Percentiles rank a stretch among this genome's conserved stretches.
Conservation (phyloP, 148 eudicot species). For the Silene uniflora region DNA sequence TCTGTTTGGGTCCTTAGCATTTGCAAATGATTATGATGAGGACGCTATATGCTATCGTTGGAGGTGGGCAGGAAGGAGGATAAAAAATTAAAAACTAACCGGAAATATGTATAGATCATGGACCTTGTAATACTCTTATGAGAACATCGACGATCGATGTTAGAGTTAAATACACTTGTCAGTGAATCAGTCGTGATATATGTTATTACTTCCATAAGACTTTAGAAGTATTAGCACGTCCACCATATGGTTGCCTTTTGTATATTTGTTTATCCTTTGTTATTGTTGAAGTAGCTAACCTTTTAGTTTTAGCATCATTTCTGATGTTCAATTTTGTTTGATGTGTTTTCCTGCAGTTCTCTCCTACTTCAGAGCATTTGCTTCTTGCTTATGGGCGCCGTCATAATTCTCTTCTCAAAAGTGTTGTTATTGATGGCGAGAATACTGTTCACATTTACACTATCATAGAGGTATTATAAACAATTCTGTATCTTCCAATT, state of each 20-base stretch:
- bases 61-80: background rate
- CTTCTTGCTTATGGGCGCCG: constrained; percentile 98
- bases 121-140: too few species aligned
- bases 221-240: background rate
- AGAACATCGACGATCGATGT: too few species aligned
- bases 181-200: background rate
- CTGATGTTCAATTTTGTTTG: background rate
- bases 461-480: constrained; percentile 66
- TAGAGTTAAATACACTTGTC: too few species aligned
- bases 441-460: constrained; percentile 80
- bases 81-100: too few species aligned
- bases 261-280: background rate
- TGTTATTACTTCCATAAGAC: background rate
- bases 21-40: background rate
- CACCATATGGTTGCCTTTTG: background rate
- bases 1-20: background rate
- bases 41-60: background rate
- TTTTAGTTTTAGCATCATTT: background rate
- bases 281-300: too few species aligned
- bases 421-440: constrained; percentile 88
- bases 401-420: constrained; percentile 91
- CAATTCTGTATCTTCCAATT: background rate
- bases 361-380: constrained; percentile 98
- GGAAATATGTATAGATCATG: too few species aligned
- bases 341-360: constrained; percentile 52